Evolutionary conservation across 2,329 filamentous ascomycete species (phyloP), one percentile per base, ranked within the genome.

Genomic region (Esteya vermicola): DNA sequence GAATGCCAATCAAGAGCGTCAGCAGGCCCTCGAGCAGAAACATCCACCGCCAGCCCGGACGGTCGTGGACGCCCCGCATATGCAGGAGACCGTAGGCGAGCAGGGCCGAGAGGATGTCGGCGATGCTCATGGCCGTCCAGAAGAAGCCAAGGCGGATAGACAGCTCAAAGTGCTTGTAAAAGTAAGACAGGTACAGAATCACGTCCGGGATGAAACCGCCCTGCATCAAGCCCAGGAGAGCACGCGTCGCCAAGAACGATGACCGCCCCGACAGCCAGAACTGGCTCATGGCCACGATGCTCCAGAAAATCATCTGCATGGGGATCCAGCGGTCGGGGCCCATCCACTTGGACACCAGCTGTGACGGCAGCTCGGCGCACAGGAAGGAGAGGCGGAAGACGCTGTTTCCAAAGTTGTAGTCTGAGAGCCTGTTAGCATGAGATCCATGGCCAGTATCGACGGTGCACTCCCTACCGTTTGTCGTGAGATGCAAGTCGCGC

Each of bases 181-280:
- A 85, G 55, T 85, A 85, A 2, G 72, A 76, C 1, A 81, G 63
- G 53, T 81, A 83, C 2, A 80, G 61, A 37, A 81, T 72, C 10
- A 68, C 70, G 33, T 67, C 70, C 2, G 71, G 71, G 38, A 75
- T 74, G 47, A 74, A 75, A 4, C 71, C 71, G 19, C 40, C 40
- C 12, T 12, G 26, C 14, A 28, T 23, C 19, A 42, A 31, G 14
- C 40, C 40, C 14, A 75, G 65, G 13, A 75, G 49, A 4, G 70
- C 61, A 1, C 71, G 61, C 0, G 68, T 70, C 4, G 63, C 53
- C 39, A 72, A 63, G 51, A 70, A 75, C 6, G 57, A 56, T 1
- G 61, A 52, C 28, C 66, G 58, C 22, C 58, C 58, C 6, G 55
- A 60, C 48, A 72, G 66, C 52, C 66, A 43, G 27, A 39, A 38